A percentile compares a stretch with the other conserved stretches of the same genome.
Evolutionary conservation across 768 basidiomycete species (phyloP).

Genomic region (Naganishia kalamii): DNA sequence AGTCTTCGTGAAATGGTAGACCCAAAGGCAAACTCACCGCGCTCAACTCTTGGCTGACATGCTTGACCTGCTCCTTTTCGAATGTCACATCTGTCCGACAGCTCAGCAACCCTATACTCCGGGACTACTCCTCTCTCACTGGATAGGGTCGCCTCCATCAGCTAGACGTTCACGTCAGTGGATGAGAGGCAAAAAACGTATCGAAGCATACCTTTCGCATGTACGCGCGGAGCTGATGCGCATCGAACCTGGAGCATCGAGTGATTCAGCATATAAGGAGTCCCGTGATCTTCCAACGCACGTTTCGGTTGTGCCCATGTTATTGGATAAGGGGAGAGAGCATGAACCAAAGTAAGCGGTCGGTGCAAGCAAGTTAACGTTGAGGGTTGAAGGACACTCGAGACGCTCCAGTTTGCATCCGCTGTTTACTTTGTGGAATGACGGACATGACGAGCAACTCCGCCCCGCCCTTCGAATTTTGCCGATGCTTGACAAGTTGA

Average conservation of each 20-base stretch:
- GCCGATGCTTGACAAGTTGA: no score
- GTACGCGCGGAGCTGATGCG: neutral
- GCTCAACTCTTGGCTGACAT: neutral
- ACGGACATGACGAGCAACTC: no score
- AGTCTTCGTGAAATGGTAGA: neutral
- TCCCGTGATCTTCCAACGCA: no score
- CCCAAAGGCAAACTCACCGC: neutral
- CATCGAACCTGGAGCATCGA: neutral
- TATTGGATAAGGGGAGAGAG: no score
- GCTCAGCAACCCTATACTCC: neutral
- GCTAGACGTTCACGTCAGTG: neutral
- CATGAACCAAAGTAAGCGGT: no score
- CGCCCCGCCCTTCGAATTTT: no score
- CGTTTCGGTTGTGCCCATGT: neutral
- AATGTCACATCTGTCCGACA: conserved; percentile 8
- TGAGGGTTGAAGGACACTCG: no score
- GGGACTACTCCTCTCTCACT: neutral
- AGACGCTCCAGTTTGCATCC: no score
- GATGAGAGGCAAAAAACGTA: neutral
- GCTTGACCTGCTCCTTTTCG: neutral
- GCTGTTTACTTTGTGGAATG: no score
- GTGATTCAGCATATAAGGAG: neutral
- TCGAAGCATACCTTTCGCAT: neutral
- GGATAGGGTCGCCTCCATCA: neutral
- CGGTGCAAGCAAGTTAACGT: no score